Base-by-base conservation (phyloP, 352 stramenopile genomes). In the Phytophthora vignae region DNA sequence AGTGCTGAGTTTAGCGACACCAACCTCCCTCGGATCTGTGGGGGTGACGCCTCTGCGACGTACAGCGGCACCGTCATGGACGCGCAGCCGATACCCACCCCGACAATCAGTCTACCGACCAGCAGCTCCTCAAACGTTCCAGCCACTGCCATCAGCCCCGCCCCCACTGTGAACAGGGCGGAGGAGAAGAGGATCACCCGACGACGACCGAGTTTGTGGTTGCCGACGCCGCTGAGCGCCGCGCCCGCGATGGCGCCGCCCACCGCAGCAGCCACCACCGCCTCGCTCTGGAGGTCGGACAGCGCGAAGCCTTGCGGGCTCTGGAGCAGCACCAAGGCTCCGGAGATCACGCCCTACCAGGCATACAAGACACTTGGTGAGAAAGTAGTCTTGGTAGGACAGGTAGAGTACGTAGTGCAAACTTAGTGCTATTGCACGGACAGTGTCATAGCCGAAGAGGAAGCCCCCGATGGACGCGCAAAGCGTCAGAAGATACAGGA, bases 391-490 rank as follows among this genome's bases (percentile, higher is more conserved):
- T 3, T n/a, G 12, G 36, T 31, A n/a, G 40, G 5, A 15, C 14
- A 48, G 14, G 40, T 9, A 21, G 40, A 48, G n/a, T n/a, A n/a
- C n/a, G 40, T 14, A 48, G 40, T 17, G 36, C 36, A 25, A 25
- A 25, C n/a, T n/a, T 29, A 29, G 27, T 29, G 27, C 27, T 31
- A 44, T 10, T 6, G 38, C 38, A 46, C 65, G 17, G 6, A 87
- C 79, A 46, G 88, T 95, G 75, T 95, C 88, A 76, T 95, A 95
- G 54, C 85, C 88, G 60, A 95, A 95, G 61, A 95, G 82, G 72
- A 95, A 95, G 64, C 87, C 87, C 42, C 87, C 85, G 67, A 93
- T 86, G 19, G 87, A 90, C 10, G 87, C 83, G 67, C 83, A 91
- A 67, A 79, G 69, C 52, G 84, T 95, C 36, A 95, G 83, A n/a